Conservation (phyloP, 140 eudicot species). For the Anethum foeniculum region DNA sequence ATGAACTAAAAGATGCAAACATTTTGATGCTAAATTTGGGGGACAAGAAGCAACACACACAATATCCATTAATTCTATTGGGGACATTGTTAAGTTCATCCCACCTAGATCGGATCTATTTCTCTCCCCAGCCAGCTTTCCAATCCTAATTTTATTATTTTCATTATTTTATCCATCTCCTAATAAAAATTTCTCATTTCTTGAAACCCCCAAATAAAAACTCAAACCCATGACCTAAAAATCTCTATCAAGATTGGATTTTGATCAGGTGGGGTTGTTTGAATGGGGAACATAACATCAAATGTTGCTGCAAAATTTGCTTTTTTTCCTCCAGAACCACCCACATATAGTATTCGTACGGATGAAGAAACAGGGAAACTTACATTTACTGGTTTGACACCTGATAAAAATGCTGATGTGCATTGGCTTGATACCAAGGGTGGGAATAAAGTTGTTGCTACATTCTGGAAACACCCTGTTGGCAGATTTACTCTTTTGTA, state of each 20-base stretch:
- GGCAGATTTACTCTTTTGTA: constrained; percentile 54
- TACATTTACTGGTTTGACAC: constrained; percentile 60
- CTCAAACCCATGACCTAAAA: constrained; percentile 17
- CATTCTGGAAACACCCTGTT: constrained; percentile 58
- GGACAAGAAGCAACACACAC: not conserved
- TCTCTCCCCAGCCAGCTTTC: constrained; percentile 4
- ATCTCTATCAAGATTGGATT: constrained; percentile 1
- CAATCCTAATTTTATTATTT: not conserved
- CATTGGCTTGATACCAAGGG: constrained; percentile 53
- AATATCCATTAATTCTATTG: constrained; percentile 15
- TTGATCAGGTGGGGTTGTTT: constrained; percentile 33
- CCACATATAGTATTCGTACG: constrained; percentile 62
- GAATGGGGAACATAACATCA: constrained; percentile 93
- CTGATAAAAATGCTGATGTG: constrained; percentile 70
- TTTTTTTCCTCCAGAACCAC: constrained; percentile 95
- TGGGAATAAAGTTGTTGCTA: constrained; percentile 57
- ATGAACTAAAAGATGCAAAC: no score
- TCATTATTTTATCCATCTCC: not conserved
- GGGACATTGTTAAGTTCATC: constrained; percentile 11
- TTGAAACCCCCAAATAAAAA: not conserved
- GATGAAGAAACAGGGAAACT: constrained; percentile 50
- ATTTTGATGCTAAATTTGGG: no score
- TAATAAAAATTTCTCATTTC: not conserved
- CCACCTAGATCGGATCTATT: constrained; percentile 51
- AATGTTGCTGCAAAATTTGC: constrained; percentile 91